Conservation (phyloP, 2,329 filamentous ascomycete genomes). For the Aspergillus pseudoterreus region DNA sequence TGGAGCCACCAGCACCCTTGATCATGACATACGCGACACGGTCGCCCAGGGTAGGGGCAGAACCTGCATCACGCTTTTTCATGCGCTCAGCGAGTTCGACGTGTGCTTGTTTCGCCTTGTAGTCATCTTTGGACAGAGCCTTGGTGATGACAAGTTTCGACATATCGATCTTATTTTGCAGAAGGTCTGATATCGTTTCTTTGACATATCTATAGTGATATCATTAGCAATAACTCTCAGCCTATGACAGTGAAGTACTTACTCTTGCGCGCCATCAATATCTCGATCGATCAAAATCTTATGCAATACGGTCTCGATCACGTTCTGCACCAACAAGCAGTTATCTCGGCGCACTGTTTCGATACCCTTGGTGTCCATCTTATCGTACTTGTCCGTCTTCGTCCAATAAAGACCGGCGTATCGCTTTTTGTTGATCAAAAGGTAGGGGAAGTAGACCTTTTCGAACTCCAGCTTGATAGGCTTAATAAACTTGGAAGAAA, state of each 20-base stretch:
- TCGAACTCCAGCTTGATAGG: conserved; percentile 99
- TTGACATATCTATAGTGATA: conserved; percentile 74
- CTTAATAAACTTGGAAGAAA: conserved; percentile 89
- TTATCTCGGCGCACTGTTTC: conserved; percentile 97
- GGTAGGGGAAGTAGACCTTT: conserved; percentile 96
- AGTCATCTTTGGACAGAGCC: conserved; percentile 84
- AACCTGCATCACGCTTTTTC: conserved; percentile 94
- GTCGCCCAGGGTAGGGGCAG: conserved; percentile 86
- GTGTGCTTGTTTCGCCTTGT: conserved; percentile 90
- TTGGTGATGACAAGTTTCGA: conserved; percentile 99
- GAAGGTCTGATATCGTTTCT: conserved; percentile 85
- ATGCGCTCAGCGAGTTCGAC: conserved; percentile 93
- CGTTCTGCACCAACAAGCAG: conserved; percentile 89
- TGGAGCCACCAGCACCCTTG: conserved; percentile 81
- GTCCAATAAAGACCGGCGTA: conserved; percentile 99
- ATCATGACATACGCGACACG: conserved; percentile 98
- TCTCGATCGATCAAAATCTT: conserved; percentile 96
- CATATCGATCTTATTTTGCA: conserved; percentile 98
- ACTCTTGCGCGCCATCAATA: conserved; percentile 87
- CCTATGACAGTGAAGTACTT: conserved; percentile 42
- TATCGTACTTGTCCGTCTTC: conserved; percentile 89
- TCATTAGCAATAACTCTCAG: conserved; percentile 31
- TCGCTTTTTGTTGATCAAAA: conserved; percentile 99
- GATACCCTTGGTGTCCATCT: conserved; percentile 99
- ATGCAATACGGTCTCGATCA: conserved; percentile 91